Conservation (phyloP, 768 basidiomycete genomes). For the Boletus subparvulus region DNA sequence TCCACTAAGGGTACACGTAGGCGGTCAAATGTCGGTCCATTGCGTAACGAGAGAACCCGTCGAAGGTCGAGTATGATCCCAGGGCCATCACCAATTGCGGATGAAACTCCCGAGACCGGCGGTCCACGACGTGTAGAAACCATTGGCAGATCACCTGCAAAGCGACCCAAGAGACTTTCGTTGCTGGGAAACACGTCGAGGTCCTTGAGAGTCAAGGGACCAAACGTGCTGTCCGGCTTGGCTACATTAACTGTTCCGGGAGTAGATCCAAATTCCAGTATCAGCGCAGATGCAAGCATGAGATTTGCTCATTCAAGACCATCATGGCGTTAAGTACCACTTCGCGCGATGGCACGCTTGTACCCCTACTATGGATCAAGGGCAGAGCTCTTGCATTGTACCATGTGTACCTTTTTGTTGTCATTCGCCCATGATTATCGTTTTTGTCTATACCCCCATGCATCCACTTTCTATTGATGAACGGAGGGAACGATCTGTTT, state of each 20-base stretch:
- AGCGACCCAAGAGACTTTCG: constrained; percentile 58
- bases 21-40: constrained; percentile 74
- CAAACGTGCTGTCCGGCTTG: constrained; percentile 33
- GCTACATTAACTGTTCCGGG: constrained; percentile 32
- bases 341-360: constrained; percentile 1
- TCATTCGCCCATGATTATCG: constrained; percentile 9
- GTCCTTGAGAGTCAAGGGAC: constrained; percentile 34
- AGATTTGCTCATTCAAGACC: constrained; percentile 43
- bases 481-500: constrained; percentile 6
- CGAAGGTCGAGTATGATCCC: constrained; percentile 82
- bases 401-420: constrained; percentile 6
- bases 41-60: constrained; percentile 69
- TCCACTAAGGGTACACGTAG: constrained; percentile 46
- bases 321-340: constrained; percentile 52
- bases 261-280: constrained; percentile 42
- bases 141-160: constrained; percentile 51
- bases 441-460: constrained; percentile 21
- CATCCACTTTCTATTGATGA: constrained; percentile 7
- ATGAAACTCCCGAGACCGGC: constrained; percentile 33
- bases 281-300: constrained; percentile 49
- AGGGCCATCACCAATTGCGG: constrained; percentile 51
- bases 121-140: constrained; percentile 45
- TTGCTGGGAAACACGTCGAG: constrained; percentile 43
- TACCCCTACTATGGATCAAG: constrained; percentile 11
- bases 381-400: constrained; percentile 21